A percentile compares a stretch with the other conserved stretches of the same genome.
These are phyloP conservation scores for Chlamydomonas sphaeroides DNA, from an alignment of 139 green algal species.

Conservation along the genomic window DNA sequence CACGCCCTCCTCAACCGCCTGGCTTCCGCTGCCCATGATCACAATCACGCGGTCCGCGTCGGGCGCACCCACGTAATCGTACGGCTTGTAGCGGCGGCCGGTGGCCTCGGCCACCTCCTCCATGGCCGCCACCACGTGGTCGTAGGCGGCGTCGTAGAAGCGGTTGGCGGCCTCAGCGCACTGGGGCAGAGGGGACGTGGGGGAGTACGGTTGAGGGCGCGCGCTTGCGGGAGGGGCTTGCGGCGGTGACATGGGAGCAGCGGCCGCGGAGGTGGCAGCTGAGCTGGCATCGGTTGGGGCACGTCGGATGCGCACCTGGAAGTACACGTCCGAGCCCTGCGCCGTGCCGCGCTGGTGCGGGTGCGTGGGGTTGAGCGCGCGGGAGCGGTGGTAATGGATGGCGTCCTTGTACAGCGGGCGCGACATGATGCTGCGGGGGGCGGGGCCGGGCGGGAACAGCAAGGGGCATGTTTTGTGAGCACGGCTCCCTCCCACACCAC, in stretches of 20 bases:
- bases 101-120: conserved; percentile 49
- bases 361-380: conserved; percentile 57
- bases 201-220: too few species aligned
- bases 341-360: conserved; percentile 63
- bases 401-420: conserved; percentile 24
- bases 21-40: conserved; percentile 61
- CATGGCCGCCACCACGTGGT: conserved; percentile 45
- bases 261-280: too few species aligned
- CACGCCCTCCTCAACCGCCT: conserved; percentile 57
- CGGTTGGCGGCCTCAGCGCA: conserved; percentile 60
- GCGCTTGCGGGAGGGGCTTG: too few species aligned
- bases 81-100: conserved; percentile 59
- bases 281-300: too few species aligned
- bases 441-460: too few species aligned
- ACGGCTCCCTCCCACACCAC: too few species aligned
- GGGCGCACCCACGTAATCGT: conserved; percentile 63
- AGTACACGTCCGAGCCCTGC: conserved; percentile 63
- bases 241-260: too few species aligned
- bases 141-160: conserved; percentile 47
- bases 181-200: too few species aligned
- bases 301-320: too few species aligned
- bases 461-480: too few species aligned
- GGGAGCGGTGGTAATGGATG: conserved; percentile 33
- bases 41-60: conserved; percentile 62
- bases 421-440: neutral